A percentile compares a stretch with the other conserved stretches of the same genome.
phyloP scores from a whole-genome alignment of 2,329 filamentous ascomycete genomes.

The Hypoxylon rubiginosum region DNA sequence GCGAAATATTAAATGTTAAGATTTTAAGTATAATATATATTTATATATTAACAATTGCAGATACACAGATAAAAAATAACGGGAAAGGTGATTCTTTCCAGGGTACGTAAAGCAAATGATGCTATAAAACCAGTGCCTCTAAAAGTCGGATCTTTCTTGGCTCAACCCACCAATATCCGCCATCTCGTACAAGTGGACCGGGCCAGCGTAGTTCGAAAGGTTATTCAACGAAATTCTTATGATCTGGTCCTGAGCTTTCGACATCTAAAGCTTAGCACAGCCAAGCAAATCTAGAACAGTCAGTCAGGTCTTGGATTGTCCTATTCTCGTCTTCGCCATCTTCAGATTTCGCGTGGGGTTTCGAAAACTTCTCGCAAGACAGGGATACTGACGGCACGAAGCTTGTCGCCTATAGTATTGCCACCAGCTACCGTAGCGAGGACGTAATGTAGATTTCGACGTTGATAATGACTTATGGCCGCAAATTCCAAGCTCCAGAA shows the following conservation, averaged over 20 bases:
- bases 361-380: slow-evolving; percentile 21
- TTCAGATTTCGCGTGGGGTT: slow-evolving; percentile 18
- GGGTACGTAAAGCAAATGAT: slow-evolving; percentile 10
- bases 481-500: slow-evolving; percentile 19
- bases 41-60: too few species aligned
- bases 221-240: slow-evolving; percentile 16
- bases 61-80: too few species aligned
- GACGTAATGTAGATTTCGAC: slow-evolving; percentile 17
- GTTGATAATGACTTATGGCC: slow-evolving; percentile 13
- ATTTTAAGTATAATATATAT: too few species aligned
- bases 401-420: slow-evolving; percentile 14
- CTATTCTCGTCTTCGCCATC: slow-evolving; percentile 19
- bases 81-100: too few species aligned
- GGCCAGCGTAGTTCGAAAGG: slow-evolving; percentile 21
- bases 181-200: slow-evolving; percentile 15
- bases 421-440: slow-evolving; percentile 21
- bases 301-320: slow-evolving; percentile 7
- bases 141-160: slow-evolving; percentile 12
- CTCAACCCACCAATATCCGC: slow-evolving; percentile 20
- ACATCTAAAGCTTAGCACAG: slow-evolving; percentile 17
- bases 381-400: slow-evolving; percentile 15
- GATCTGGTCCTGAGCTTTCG: slow-evolving; percentile 18
- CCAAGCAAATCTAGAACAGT: slow-evolving; percentile 16
- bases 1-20: too few species aligned
- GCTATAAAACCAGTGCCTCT: slow-evolving; percentile 3